Conservation (phyloP, 208 protist genomes). For the Acanthamoeba polyphaga region DNA sequence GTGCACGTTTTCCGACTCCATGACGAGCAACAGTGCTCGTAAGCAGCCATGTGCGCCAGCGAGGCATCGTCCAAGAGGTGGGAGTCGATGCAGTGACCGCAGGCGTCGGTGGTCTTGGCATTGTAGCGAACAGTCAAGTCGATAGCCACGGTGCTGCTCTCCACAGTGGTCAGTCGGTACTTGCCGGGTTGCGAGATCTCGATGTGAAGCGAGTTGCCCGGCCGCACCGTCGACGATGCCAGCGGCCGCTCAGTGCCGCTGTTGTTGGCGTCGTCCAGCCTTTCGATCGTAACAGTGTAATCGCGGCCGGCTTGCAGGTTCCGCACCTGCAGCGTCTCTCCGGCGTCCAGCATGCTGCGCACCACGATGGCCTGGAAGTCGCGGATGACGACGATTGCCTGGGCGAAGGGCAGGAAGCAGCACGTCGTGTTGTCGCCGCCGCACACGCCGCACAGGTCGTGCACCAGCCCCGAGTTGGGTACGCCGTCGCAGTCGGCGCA, state of each 20-base stretch:
- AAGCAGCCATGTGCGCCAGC: background rate
- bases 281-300: background rate
- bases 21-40: background rate
- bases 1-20: background rate
- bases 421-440: conserved; percentile 5
- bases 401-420: conserved; percentile 4
- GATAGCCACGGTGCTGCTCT: background rate
- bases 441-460: conserved; percentile 39
- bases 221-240: background rate
- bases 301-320: background rate
- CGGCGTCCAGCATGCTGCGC: background rate
- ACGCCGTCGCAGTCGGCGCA: conserved; percentile 28
- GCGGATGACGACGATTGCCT: background rate
- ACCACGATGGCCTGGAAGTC: background rate
- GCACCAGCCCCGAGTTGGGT: background rate
- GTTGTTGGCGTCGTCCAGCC: background rate
- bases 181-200: background rate
- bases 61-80: background rate
- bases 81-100: background rate
- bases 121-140: background rate
- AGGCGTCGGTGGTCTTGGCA: background rate
- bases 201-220: background rate
- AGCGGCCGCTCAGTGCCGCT: background rate
- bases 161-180: background rate
- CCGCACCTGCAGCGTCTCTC: background rate